Conservation (phyloP, 2,329 filamentous ascomycete species). For the Fusarium fracticaudum region DNA sequence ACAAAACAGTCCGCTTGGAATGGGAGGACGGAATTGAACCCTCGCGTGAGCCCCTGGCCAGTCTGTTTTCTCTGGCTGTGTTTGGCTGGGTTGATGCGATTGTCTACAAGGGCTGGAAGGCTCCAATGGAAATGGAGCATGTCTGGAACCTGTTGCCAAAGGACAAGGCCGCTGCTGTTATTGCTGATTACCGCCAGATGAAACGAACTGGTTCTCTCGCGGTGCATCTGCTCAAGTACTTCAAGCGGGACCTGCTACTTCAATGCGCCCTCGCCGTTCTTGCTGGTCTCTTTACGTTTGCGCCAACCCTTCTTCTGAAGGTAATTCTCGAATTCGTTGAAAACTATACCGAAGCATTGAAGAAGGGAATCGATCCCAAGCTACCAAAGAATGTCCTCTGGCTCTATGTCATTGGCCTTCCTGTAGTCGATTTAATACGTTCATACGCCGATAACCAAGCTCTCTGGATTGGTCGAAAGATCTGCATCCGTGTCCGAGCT, state of each 20-base stretch:
- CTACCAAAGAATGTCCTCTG: constrained; percentile 89
- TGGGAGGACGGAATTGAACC: constrained; percentile 90
- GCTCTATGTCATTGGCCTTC: constrained; percentile 93
- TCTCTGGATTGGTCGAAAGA: constrained; percentile 91
- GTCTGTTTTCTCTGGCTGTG: constrained; percentile 85
- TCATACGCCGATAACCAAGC: constrained; percentile 87
- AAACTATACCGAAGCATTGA: constrained; percentile 69
- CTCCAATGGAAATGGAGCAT: constrained; percentile 81
- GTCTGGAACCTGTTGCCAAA: constrained; percentile 92
- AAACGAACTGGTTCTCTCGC: constrained; percentile 84
- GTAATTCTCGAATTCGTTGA: constrained; percentile 96
- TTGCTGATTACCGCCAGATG: constrained; percentile 84
- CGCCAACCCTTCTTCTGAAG: constrained; percentile 89
- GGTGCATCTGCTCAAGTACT: constrained; percentile 85
- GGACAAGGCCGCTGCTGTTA: constrained; percentile 85
- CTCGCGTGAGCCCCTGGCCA: constrained; percentile 86
- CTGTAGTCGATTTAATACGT: constrained; percentile 81
- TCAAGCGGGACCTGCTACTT: constrained; percentile 77
- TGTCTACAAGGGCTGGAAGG: constrained; percentile 87
- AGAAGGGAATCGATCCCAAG: constrained; percentile 49
- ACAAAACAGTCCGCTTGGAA: constrained; percentile 86
- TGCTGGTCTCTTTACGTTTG: constrained; percentile 86
- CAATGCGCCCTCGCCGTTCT: constrained; percentile 85
- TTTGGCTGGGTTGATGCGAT: constrained; percentile 93
- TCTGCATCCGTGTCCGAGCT: constrained; percentile 91